Evolutionary conservation across 2,329 filamentous ascomycete genomes (phyloP).

Genomic region (Fonsecaea pedrosoi): DNA sequence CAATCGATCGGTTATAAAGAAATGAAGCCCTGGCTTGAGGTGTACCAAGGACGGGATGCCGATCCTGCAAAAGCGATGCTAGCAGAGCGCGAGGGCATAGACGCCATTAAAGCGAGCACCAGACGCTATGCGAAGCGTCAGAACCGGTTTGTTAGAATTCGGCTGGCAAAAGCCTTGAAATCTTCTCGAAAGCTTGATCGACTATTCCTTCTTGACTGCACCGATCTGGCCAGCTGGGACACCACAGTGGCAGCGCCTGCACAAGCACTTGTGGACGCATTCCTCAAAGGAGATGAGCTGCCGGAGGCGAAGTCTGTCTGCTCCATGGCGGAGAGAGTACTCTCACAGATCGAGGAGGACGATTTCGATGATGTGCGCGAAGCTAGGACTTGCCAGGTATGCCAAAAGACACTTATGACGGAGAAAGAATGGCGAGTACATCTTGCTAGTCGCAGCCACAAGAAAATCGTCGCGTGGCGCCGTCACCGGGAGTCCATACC

Average conservation of each 20-base stretch:
- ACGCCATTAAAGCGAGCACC: slow-evolving; percentile 81
- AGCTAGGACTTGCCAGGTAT: slow-evolving; percentile 72
- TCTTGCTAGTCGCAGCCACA: slow-evolving; percentile 63
- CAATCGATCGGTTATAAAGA: slow-evolving; percentile 97
- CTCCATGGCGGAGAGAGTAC: slow-evolving; percentile 61
- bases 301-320: slow-evolving; percentile 66
- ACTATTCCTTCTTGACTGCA: slow-evolving; percentile 83
- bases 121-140: slow-evolving; percentile 87
- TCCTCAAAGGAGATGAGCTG: slow-evolving; percentile 65
- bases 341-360: slow-evolving; percentile 62
- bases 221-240: slow-evolving; percentile 68
- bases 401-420: slow-evolving; percentile 63
- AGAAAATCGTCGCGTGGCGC: slow-evolving; percentile 51
- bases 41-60: slow-evolving; percentile 34
- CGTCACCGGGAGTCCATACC: slow-evolving; percentile 24
- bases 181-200: slow-evolving; percentile 60
- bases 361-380: slow-evolving; percentile 54
- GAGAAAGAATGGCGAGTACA: slow-evolving; percentile 66
- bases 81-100: slow-evolving; percentile 58
- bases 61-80: slow-evolving; percentile 10
- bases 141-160: slow-evolving; percentile 83
- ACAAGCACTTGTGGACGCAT: slow-evolving; percentile 64
- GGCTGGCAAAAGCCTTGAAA: slow-evolving; percentile 73
- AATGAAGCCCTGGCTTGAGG: slow-evolving; percentile 73
- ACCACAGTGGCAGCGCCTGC: slow-evolving; percentile 71